phyloP scores from a whole-genome alignment of 208 protist genomes.

The Leishmania arabica region DNA sequence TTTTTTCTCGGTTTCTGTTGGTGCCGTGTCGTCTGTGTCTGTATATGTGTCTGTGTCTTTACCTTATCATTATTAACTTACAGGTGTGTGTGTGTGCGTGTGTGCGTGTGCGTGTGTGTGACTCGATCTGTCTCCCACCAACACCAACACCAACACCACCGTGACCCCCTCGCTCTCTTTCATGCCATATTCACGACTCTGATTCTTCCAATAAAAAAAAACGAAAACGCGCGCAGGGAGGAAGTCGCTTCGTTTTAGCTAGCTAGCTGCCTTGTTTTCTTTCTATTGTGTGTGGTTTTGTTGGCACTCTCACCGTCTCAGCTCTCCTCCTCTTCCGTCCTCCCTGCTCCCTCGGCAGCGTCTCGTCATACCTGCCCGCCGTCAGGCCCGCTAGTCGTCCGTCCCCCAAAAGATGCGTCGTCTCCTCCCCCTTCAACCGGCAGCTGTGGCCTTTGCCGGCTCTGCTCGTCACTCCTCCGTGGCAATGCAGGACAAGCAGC shows the following conservation, averaged over 20 bases:
- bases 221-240: background rate
- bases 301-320: background rate
- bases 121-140: background rate
- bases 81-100: background rate
- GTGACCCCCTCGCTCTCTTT: background rate
- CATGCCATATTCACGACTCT: background rate
- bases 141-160: background rate
- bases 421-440: constrained; percentile 22
- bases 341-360: background rate
- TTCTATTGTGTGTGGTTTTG: background rate
- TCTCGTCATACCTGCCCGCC: background rate
- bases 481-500: background rate
- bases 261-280: background rate
- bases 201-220: too few relatives aligned
- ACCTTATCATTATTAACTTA: background rate
- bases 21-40: background rate
- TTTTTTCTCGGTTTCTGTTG: background rate
- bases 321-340: background rate
- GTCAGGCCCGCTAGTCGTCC: background rate
- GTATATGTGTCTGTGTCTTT: background rate
- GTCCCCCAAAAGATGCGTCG: constrained; percentile 33
- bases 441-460: constrained; percentile 16
- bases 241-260: background rate
- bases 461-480: constrained; percentile 21
- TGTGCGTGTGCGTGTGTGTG: background rate